These are phyloP conservation scores for Saturnispora dispora DNA, from an alignment of 805 yeast genomes.

Conservation along the genomic window DNA sequence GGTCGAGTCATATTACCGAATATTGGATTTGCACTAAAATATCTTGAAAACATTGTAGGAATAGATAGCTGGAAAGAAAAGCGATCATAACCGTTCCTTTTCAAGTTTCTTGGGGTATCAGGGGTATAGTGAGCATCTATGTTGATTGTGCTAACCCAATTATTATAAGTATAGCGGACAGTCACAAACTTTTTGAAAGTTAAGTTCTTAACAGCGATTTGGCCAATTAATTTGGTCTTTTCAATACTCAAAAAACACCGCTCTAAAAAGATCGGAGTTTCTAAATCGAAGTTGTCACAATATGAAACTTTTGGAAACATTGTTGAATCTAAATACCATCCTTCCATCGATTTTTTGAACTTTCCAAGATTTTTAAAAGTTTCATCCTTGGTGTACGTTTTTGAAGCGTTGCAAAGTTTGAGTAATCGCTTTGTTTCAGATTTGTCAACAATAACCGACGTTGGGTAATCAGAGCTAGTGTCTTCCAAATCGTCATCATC, in stretches of 20 bases:
- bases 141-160: constrained; percentile 70
- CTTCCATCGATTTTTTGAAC: constrained; percentile 18
- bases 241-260: constrained; percentile 50
- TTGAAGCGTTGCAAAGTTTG: constrained; percentile 14
- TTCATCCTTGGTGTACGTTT: constrained; percentile 13
- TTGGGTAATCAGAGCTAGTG: constrained; percentile 17
- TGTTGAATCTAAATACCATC: constrained; percentile 38
- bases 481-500: constrained; percentile 11
- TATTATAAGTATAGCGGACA: constrained; percentile 65
- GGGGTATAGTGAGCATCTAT: constrained; percentile 52
- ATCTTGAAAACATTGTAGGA: constrained; percentile 30
- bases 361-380: constrained; percentile 11
- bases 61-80: constrained; percentile 57
- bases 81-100: constrained; percentile 52
- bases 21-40: constrained; percentile 15
- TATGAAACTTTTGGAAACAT: constrained; percentile 40
- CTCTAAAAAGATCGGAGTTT: constrained; percentile 53
- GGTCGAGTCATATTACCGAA: constrained; percentile 14
- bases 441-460: not conserved
- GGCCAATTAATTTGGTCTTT: constrained; percentile 54
- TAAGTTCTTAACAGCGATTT: constrained; percentile 68
- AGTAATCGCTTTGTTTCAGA: constrained; percentile 11
- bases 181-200: constrained; percentile 59
- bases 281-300: constrained; percentile 33
- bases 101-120: constrained; percentile 43